A percentile compares a stretch with the other conserved stretches of the same genome.
phyloP scores from a whole-genome alignment of 2,329 filamentous ascomycete genomes.

The Ceratocystis harringtonii region DNA sequence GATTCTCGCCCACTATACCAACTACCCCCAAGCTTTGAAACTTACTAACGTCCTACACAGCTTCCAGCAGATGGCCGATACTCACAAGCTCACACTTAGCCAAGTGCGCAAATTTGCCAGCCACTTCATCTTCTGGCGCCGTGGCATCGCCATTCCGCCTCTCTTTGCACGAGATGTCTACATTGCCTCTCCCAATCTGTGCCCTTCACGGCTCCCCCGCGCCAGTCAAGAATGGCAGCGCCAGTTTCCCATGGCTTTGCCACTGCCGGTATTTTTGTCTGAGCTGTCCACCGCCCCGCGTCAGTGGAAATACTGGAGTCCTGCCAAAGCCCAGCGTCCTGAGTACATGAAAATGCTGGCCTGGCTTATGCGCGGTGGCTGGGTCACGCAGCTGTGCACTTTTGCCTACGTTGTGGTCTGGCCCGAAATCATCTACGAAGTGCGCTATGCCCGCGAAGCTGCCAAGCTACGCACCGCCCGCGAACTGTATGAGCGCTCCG shows the following conservation, averaged over 20 bases:
- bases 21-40: neutral
- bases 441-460: conserved; percentile 54
- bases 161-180: conserved; percentile 83
- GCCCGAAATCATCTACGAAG: conserved; percentile 67
- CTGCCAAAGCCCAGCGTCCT: conserved; percentile 60
- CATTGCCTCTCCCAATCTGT: conserved; percentile 79
- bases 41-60: conserved; percentile 21
- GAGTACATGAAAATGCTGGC: conserved; percentile 83
- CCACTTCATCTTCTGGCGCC: conserved; percentile 91
- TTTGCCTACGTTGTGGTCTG: conserved; percentile 80
- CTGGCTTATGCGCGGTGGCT: conserved; percentile 82
- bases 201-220: conserved; percentile 53
- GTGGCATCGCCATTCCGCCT: conserved; percentile 79
- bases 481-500: conserved; percentile 3
- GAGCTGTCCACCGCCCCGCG: conserved; percentile 66
- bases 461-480: conserved; percentile 37
- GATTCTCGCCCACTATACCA: neutral
- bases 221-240: conserved; percentile 59
- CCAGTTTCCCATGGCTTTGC: conserved; percentile 69
- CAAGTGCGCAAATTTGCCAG: conserved; percentile 79
- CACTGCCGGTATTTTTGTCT: conserved; percentile 74
- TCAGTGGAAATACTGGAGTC: conserved; percentile 70
- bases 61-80: conserved; percentile 55
- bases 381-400: conserved; percentile 85
- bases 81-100: conserved; percentile 55